A percentile compares a stretch with the other conserved stretches of the same genome.
phyloP scores from a whole-genome alignment of 2,329 filamentous ascomycete species.

The Venturia pyrina region DNA sequence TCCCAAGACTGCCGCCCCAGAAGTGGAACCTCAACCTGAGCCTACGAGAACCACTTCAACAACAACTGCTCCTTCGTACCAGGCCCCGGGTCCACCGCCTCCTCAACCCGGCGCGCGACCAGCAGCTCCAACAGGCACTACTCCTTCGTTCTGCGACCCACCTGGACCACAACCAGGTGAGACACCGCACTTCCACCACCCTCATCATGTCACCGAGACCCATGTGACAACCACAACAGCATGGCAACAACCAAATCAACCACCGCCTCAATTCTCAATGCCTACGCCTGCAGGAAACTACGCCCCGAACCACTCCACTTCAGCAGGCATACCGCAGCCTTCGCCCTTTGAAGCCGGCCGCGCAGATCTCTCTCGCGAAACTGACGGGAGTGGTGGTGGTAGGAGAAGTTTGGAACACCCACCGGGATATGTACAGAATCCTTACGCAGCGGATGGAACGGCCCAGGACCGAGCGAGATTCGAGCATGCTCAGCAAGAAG shows the following conservation, averaged over 20 bases:
- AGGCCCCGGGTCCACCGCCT: constrained; percentile 20
- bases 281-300: constrained; percentile 28
- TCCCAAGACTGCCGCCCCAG: constrained; percentile 14
- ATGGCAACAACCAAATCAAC: constrained; percentile 20
- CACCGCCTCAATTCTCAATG: constrained; percentile 29
- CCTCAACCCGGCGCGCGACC: constrained; percentile 24
- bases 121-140: constrained; percentile 14
- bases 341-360: constrained; percentile 14
- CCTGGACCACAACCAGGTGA: constrained; percentile 34
- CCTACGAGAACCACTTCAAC: constrained; percentile 27
- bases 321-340: constrained; percentile 17
- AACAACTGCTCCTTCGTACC: constrained; percentile 21
- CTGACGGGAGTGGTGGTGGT: constrained; percentile 15
- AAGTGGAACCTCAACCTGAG: constrained; percentile 29
- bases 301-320: constrained; percentile 30
- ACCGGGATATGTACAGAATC: constrained; percentile 38
- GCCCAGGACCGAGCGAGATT: constrained; percentile 24
- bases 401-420: constrained; percentile 29
- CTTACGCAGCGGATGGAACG: constrained; percentile 31
- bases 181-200: constrained; percentile 18
- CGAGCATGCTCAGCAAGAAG: constrained; percentile 19
- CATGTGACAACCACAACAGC: constrained; percentile 22
- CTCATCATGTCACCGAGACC: not conserved
- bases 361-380: constrained; percentile 12
- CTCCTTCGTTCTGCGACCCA: constrained; percentile 17